Percentiles rank a stretch among this genome's conserved stretches.
These are phyloP conservation scores for Monilinia aucupariae DNA, from an alignment of 2,329 filamentous ascomycete genomes.

Conservation along the genomic window DNA sequence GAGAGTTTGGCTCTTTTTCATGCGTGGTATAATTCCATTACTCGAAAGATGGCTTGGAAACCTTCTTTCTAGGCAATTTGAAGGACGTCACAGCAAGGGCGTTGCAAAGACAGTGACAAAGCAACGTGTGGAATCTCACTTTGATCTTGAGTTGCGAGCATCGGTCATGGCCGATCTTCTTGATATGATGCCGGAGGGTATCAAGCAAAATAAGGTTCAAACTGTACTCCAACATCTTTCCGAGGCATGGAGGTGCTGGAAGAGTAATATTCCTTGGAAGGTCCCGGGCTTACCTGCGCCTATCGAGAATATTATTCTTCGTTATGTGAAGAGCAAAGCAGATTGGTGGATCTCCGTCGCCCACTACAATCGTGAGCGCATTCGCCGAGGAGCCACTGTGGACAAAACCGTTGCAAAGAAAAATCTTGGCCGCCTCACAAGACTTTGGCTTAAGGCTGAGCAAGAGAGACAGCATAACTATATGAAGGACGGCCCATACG, in stretches of 20 bases:
- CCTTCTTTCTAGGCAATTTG: conserved; percentile 91
- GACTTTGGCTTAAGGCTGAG: conserved; percentile 95
- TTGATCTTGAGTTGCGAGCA: conserved; percentile 91
- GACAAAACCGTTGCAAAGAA: conserved; percentile 99
- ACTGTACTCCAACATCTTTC: conserved; percentile 95
- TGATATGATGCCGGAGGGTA: conserved; percentile 99
- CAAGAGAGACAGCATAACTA: conserved; percentile 99
- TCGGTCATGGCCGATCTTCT: conserved; percentile 98
- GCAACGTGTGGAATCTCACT: conserved; percentile 97
- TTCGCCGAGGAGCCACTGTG: conserved; percentile 90
- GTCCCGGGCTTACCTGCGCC: conserved; percentile 92
- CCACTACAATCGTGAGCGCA: conserved; percentile 97
- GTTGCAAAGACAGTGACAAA: conserved; percentile 99
- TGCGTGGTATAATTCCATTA: conserved; percentile 95
- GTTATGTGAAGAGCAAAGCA: conserved; percentile 98
- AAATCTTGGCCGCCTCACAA: conserved; percentile 89
- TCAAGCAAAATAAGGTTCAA: conserved; percentile 99
- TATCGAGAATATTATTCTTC: conserved; percentile 97
- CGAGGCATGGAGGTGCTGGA: conserved; percentile 99
- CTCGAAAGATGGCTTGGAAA: conserved; percentile 97
- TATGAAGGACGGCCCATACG: conserved; percentile 97
- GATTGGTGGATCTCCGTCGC: conserved; percentile 99
- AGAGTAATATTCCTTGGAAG: conserved; percentile 99
- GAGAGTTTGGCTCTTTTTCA: conserved; percentile 99
- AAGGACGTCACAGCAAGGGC: conserved; percentile 96